phyloP scores from a whole-genome alignment of 148 eudicot species.

The Spergularia bocconei region DNA sequence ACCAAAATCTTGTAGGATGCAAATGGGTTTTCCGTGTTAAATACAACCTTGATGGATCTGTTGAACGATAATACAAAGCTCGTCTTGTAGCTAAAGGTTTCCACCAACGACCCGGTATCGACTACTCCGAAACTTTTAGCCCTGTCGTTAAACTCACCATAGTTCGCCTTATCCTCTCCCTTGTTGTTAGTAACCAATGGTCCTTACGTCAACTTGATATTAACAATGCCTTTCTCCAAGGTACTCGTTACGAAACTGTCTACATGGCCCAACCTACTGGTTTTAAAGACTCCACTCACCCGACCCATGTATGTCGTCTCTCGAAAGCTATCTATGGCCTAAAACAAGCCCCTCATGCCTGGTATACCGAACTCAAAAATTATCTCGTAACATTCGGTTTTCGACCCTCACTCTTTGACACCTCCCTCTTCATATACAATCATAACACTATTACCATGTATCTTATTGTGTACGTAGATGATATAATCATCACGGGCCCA shows the following conservation, averaged over 20 bases:
- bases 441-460: not conserved
- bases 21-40: not conserved
- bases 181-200: not conserved
- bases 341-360: not conserved
- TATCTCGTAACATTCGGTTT: not conserved
- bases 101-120: not conserved
- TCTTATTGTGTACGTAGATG: too few species aligned
- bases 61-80: not conserved
- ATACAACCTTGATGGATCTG: not conserved
- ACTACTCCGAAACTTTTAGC: not conserved
- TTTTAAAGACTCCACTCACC: not conserved
- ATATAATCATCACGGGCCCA: not conserved
- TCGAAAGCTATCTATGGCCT: not conserved
- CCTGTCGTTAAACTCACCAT: not conserved
- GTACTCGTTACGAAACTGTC: not conserved
- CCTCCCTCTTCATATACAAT: not conserved
- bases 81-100: not conserved
- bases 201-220: not conserved
- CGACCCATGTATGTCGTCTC: not conserved
- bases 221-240: not conserved
- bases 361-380: not conserved
- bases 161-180: not conserved
- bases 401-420: not conserved
- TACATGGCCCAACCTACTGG: not conserved
- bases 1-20: not conserved